Base-by-base conservation (phyloP, 768 basidiomycete genomes). In the Pleurotus ostreatus region DNA sequence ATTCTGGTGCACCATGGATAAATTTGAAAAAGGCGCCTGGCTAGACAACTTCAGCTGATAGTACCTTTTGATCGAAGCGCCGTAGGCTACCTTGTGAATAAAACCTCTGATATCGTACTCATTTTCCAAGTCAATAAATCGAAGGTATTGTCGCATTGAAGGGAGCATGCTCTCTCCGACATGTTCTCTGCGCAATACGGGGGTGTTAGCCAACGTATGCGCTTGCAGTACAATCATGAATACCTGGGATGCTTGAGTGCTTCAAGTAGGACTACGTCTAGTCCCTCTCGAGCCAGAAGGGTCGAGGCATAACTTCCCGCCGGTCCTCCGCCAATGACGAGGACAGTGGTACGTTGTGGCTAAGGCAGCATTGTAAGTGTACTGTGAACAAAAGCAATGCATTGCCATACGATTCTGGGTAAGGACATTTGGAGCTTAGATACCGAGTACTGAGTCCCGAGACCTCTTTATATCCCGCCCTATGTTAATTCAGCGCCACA, bases 21-120 rank as follows among this genome's bases (percentile, higher is more conserved):
- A 87, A 74, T 62, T 86, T 86, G 67, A 86, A 71, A 3, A 80
- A 80, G 41, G 80, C 80, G 25, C 85, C 85, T 1, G 81, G 80
- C 84, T 86, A 62, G 9, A 37, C 34, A 48, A 41, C 26, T 23
- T 47, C 25, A 23, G 22, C 46, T 18, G 44, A 26, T 49, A 25
- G 23, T 25, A 25, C 15, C 49, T 41, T 16, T 56, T 15, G 47
- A 55, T 51, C 11, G 41, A 46, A 44, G 16, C 3, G 6, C 20
- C 34, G 18, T 9, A 25, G 3, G n/a, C 45, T 11, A 71, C 71
- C 62, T 73, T 71, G 12, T 23, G 54, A 2, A 57, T 26, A 49
- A 75, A 75, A 0, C 72, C 74, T 53, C 68, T 62, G 20, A 62
- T 61, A 7, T 66, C 62, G 22, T 73, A 63, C 30, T 66, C 58